Evolutionary conservation across 495 filamentous ascomycete species (phyloP).

Genomic region (Xylaria venustula): DNA sequence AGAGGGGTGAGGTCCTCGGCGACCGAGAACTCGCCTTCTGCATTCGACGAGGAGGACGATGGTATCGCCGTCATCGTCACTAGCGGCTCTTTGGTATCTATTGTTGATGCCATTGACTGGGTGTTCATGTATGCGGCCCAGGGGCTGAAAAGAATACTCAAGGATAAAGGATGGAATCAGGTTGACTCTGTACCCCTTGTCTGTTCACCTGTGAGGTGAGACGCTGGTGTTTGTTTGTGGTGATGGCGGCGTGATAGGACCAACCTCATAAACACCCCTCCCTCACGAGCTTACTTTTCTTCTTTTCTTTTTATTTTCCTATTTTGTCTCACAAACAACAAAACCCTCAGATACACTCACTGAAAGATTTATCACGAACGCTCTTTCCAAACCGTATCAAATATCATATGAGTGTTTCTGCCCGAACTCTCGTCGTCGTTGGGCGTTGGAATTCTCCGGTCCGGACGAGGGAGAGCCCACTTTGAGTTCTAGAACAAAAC

Average conservation of each 20-base stretch:
- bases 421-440: background rate
- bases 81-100: slow-evolving; percentile 4
- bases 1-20: slow-evolving; percentile 67
- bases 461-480: background rate
- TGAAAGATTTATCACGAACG: too few relatives aligned
- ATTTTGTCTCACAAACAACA: background rate
- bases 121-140: too few relatives aligned
- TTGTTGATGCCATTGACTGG: background rate
- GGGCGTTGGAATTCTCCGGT: background rate
- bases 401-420: too few relatives aligned
- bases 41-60: background rate
- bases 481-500: slow-evolving; percentile 6
- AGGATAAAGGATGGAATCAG: too few relatives aligned
- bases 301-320: background rate
- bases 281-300: too few relatives aligned
- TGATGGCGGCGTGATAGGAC: background rate
- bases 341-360: too few relatives aligned
- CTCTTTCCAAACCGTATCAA: too few relatives aligned
- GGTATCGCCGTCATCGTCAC: background rate
- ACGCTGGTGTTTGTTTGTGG: background rate
- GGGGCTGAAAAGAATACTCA: too few relatives aligned
- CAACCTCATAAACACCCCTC: too few relatives aligned
- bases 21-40: slow-evolving; percentile 45
- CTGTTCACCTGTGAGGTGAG: too few relatives aligned
- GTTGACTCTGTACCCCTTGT: too few relatives aligned